These are phyloP conservation scores for Dactylellina sp. DNA, from an alignment of 2,329 filamentous ascomycete species.

Conservation along the genomic window DNA sequence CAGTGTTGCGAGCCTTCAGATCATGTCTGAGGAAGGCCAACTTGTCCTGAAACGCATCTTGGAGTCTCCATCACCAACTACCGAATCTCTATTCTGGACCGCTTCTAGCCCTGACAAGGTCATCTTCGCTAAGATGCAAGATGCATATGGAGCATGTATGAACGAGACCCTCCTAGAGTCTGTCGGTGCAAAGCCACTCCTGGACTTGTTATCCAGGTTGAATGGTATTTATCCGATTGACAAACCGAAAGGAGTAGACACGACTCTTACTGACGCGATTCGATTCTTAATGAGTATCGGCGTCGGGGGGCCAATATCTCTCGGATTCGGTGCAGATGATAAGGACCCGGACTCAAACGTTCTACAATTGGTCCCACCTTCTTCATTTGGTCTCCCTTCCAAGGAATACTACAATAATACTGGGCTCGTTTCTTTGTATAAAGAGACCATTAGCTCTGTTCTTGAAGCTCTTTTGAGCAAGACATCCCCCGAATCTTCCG, in stretches of 20 bases:
- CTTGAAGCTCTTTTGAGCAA: constrained; percentile 62
- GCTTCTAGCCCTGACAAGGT: constrained; percentile 68
- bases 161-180: constrained; percentile 71
- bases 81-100: constrained; percentile 68
- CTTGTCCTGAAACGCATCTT: constrained; percentile 73
- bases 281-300: constrained; percentile 67
- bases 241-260: constrained; percentile 58
- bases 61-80: constrained; percentile 69
- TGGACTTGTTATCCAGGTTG: constrained; percentile 69
- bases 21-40: constrained; percentile 73
- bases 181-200: constrained; percentile 70
- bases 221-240: constrained; percentile 63
- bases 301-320: constrained; percentile 64
- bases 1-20: constrained; percentile 67
- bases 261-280: constrained; percentile 66
- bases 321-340: constrained; percentile 66
- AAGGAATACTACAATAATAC: constrained; percentile 73
- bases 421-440: constrained; percentile 69
- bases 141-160: constrained; percentile 75
- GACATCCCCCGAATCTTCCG: constrained; percentile 51
- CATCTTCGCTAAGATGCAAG: constrained; percentile 76
- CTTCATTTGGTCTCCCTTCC: constrained; percentile 71
- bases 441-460: constrained; percentile 64
- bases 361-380: constrained; percentile 66
- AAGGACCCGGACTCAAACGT: constrained; percentile 70